phyloP scores from a whole-genome alignment of 1,139 yeast genomes.

The Magnusiomyces suaveolens region DNA sequence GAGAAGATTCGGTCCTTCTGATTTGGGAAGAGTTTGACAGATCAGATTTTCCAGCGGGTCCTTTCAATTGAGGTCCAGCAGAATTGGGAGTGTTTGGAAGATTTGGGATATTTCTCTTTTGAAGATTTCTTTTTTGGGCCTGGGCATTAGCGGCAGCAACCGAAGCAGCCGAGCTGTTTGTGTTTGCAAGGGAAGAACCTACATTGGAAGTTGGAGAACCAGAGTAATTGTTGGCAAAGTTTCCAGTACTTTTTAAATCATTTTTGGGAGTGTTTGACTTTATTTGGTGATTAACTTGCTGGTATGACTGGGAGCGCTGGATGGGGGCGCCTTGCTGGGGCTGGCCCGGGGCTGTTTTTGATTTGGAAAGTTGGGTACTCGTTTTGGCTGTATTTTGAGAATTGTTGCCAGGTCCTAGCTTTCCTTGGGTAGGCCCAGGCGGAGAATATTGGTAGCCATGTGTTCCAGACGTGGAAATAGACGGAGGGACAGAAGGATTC shows the following conservation, averaged over 20 bases:
- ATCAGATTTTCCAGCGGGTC: background rate
- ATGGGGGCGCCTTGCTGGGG: background rate
- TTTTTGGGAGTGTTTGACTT: background rate
- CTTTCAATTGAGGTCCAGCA: background rate
- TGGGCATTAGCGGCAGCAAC: background rate
- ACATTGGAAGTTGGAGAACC: too few relatives aligned
- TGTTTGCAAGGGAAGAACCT: too few relatives aligned
- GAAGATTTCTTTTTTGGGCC: background rate
- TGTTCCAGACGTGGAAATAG: background rate
- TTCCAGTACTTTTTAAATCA: background rate
- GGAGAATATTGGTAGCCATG: background rate
- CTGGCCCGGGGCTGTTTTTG: too few relatives aligned
- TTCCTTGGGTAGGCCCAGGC: background rate
- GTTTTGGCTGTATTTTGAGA: background rate
- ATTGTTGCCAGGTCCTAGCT: background rate
- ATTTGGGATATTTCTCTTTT: background rate
- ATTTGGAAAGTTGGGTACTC: background rate
- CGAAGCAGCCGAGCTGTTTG: background rate
- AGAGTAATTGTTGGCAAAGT: too few relatives aligned
- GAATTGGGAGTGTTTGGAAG: background rate
- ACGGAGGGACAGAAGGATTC: background rate
- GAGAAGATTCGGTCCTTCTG: conserved; percentile 2
- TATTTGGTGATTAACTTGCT: background rate
- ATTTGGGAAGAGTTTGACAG: background rate
- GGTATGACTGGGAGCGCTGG: conserved; percentile 1